Evolutionary conservation across 208 protist genomes (phyloP).

Genomic region (Acanthamoeba culbertsoni): DNA sequence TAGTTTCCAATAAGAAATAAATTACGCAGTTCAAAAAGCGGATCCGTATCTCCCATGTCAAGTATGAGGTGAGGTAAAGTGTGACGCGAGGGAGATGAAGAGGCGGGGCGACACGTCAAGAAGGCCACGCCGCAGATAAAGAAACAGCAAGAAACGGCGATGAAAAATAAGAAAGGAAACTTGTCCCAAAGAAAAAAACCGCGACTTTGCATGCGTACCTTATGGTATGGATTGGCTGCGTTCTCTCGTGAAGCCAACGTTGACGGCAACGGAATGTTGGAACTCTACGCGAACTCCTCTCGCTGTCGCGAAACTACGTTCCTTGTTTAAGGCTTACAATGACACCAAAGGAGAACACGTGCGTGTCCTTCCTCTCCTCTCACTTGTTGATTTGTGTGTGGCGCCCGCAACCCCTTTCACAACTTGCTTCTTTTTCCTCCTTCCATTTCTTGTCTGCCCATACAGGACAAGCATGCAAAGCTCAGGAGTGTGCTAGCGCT

Average conservation of each 20-base stretch:
- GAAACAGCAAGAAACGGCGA: no score
- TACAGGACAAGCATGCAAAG: neutral
- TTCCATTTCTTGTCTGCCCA: neutral
- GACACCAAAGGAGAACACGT: neutral
- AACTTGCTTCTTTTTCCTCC: neutral
- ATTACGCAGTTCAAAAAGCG: conserved; percentile 58
- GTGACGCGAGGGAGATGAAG: neutral
- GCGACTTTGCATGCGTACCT: no score
- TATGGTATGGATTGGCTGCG: neutral
- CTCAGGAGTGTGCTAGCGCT: conserved; percentile 18
- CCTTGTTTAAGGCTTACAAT: neutral
- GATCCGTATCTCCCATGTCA: conserved; percentile 42
- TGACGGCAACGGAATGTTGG: neutral
- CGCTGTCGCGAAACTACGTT: neutral
- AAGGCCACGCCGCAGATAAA: no score
- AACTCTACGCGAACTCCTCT: neutral
- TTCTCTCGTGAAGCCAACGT: neutral
- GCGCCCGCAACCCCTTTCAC: neutral
- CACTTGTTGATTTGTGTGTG: neutral
- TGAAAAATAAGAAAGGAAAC: no score
- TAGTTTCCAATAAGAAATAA: conserved; percentile 57
- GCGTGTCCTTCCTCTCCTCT: neutral
- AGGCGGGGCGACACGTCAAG: no score
- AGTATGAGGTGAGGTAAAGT: neutral
- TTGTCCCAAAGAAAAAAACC: no score